These are phyloP conservation scores for Trifolium repens DNA, from an alignment of 306 rosid genomes.

Conservation along the genomic window DNA sequence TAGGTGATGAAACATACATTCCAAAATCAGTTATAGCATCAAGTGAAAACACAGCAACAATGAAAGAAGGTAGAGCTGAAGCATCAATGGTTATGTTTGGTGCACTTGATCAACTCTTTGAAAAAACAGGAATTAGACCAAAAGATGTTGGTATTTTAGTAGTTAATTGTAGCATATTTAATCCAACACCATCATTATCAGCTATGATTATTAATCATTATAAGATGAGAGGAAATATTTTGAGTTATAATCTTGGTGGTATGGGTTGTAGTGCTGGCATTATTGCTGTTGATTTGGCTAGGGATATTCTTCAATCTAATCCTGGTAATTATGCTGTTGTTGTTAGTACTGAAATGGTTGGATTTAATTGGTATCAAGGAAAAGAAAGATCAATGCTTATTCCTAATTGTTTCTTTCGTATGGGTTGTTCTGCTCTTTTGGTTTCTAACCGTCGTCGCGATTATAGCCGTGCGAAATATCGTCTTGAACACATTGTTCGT, in stretches of 20 bases:
- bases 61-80: slow-evolving; percentile 93
- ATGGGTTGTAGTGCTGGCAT: slow-evolving; percentile 99
- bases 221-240: slow-evolving; percentile 93
- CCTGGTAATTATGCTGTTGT: slow-evolving; percentile 90
- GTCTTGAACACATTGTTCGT: slow-evolving; percentile 89
- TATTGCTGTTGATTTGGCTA: slow-evolving; percentile 79
- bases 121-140: slow-evolving; percentile 75
- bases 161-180: slow-evolving; percentile 95
- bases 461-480: slow-evolving; percentile 72
- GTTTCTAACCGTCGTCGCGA: slow-evolving; percentile 93
- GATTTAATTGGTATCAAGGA: slow-evolving; percentile 92
- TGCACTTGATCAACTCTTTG: slow-evolving; percentile 89
- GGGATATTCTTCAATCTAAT: slow-evolving; percentile 81
- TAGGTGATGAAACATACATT: slow-evolving; percentile 88
- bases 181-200: slow-evolving; percentile 91
- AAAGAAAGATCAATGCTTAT: slow-evolving; percentile 83
- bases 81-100: slow-evolving; percentile 91
- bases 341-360: slow-evolving; percentile 90
- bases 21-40: slow-evolving; percentile 69
- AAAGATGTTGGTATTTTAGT: slow-evolving; percentile 85
- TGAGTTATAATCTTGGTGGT: slow-evolving; percentile 94
- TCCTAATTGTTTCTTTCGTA: slow-evolving; percentile 89
- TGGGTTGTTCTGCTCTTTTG: slow-evolving; percentile 93
- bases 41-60: slow-evolving; percentile 64
- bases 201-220: slow-evolving; percentile 98